Conservation (phyloP, 2,329 filamentous ascomycete species). For the Nigrograna mackinnonii region DNA sequence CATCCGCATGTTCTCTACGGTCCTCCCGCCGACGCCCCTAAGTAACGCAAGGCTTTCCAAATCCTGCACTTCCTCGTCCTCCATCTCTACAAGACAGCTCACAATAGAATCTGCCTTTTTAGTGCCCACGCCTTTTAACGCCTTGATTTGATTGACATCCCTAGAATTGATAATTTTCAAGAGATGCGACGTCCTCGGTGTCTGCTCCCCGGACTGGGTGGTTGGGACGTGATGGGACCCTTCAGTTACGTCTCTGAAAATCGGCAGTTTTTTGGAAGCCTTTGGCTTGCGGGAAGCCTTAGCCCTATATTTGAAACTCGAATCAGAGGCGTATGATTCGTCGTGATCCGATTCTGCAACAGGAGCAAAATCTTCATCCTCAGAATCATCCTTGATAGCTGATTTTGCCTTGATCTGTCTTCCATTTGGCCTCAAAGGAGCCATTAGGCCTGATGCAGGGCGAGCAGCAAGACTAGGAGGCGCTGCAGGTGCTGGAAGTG, state of each 20-base stretch:
- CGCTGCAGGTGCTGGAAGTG: constrained; percentile 10
- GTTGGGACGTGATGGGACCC: constrained; percentile 1
- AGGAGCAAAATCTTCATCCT: constrained; percentile 51
- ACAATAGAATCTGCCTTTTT: constrained; percentile 68
- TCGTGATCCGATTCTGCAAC: constrained; percentile 38
- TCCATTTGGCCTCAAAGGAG: constrained; percentile 31
- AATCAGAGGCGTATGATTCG: constrained; percentile 41
- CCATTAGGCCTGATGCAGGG: constrained; percentile 38
- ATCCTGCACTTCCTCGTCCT: constrained; percentile 45
- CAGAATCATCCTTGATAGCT: constrained; percentile 17
- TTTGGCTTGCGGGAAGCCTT: constrained; percentile 39
- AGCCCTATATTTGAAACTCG: constrained; percentile 41
- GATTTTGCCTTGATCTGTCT: constrained; percentile 21
- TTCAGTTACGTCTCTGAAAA: constrained; percentile 38
- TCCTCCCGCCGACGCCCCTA: constrained; percentile 53
- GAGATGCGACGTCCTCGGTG: constrained; percentile 65
- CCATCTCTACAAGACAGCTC: constrained; percentile 51
- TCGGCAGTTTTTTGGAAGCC: constrained; percentile 34
- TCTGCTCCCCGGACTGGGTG: constrained; percentile 29
- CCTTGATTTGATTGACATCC: constrained; percentile 66
- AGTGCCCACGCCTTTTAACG: constrained; percentile 70
- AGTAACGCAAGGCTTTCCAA: constrained; percentile 49
- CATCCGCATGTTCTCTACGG: constrained; percentile 55
- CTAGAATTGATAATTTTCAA: constrained; percentile 75
- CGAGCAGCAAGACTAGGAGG: constrained; percentile 6